phyloP scores from a whole-genome alignment of 1,139 yeast species.

The Candida pseudocylindracea region DNA sequence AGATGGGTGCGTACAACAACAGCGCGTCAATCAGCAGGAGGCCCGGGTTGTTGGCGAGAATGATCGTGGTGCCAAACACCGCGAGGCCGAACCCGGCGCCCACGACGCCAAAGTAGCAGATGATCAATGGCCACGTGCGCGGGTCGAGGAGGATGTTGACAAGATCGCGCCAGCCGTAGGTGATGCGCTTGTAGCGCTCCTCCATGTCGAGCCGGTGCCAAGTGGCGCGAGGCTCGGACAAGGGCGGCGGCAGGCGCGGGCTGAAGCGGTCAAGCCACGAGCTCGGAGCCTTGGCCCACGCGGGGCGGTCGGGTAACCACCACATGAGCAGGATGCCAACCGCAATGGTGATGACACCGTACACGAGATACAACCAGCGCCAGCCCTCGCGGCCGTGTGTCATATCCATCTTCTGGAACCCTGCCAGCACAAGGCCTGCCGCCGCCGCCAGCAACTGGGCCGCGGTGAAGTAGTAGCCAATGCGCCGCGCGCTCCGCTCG shows the following conservation, averaged over 20 bases:
- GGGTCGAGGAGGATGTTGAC: slow-evolving; percentile 31
- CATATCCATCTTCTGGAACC: slow-evolving; percentile 69
- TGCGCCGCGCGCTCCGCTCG: slow-evolving; percentile 52
- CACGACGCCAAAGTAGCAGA: slow-evolving; percentile 86
- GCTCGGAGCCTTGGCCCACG: slow-evolving; percentile 5
- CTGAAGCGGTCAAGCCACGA: not conserved
- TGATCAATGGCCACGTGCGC: slow-evolving; percentile 57
- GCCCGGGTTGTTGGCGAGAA: slow-evolving; percentile 36
- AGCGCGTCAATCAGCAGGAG: slow-evolving; percentile 51
- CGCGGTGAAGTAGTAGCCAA: slow-evolving; percentile 80
- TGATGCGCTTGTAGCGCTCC: slow-evolving; percentile 16
- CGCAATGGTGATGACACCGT: slow-evolving; percentile 49
- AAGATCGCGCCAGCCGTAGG: slow-evolving; percentile 46
- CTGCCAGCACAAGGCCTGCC: slow-evolving; percentile 72
- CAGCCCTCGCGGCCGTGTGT: slow-evolving; percentile 52
- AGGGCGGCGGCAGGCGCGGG: slow-evolving; percentile 22
- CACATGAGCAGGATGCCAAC: slow-evolving; percentile 46
- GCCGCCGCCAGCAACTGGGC: slow-evolving; percentile 77
- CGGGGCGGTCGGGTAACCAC: slow-evolving; percentile 72
- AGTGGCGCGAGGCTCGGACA: slow-evolving; percentile 9
- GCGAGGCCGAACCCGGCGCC: slow-evolving; percentile 78
- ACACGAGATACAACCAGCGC: slow-evolving; percentile 73
- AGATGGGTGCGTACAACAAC: slow-evolving; percentile 67
- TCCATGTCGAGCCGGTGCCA: slow-evolving; percentile 44
- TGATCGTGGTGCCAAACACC: slow-evolving; percentile 71